A percentile compares a stretch with the other conserved stretches of the same genome.
phyloP scores from a whole-genome alignment of 805 yeast species.

The Metahyphopichia silvanorum region DNA sequence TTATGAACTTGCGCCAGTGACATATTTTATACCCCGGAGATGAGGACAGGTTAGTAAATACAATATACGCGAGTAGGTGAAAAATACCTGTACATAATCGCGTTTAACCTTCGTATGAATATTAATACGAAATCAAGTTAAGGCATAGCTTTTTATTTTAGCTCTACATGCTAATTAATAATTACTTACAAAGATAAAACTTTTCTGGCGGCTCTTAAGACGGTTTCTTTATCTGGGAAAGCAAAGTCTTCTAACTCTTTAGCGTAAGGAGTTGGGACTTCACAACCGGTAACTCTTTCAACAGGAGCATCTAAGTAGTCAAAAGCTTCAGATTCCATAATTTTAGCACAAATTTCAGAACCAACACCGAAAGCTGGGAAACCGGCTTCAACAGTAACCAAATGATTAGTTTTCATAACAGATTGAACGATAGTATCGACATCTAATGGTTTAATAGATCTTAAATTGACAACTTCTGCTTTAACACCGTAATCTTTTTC shows the following conservation, averaged over 20 bases:
- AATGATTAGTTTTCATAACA: constrained; percentile 94
- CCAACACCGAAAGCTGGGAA: constrained; percentile 99
- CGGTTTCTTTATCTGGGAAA: constrained; percentile 93
- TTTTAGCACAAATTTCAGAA: constrained; percentile 94
- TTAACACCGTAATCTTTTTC: constrained; percentile 81
- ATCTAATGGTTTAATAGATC: constrained; percentile 97
- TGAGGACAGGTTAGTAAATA: too few species aligned
- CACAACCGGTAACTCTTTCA: constrained; percentile 98
- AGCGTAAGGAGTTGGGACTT: constrained; percentile 99
- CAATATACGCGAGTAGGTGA: too few species aligned
- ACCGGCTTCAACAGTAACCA: constrained; percentile 94
- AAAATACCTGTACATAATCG: too few species aligned
- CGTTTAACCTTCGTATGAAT: too few species aligned
- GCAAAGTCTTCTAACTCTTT: constrained; percentile 95
- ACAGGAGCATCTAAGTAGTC: constrained; percentile 98
- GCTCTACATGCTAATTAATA: background rate
- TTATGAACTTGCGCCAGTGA: constrained; percentile 19
- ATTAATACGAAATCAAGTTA: too few species aligned
- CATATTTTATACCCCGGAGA: too few species aligned
- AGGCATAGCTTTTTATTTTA: background rate
- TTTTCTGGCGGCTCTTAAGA: constrained; percentile 81
- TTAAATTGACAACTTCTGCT: constrained; percentile 92
- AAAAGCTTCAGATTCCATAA: constrained; percentile 97
- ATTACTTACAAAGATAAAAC: constrained; percentile 61
- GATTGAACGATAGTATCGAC: constrained; percentile 79